Base-by-base conservation (phyloP, 2,329 filamentous ascomycete genomes). In the Macrophomina tecta region DNA sequence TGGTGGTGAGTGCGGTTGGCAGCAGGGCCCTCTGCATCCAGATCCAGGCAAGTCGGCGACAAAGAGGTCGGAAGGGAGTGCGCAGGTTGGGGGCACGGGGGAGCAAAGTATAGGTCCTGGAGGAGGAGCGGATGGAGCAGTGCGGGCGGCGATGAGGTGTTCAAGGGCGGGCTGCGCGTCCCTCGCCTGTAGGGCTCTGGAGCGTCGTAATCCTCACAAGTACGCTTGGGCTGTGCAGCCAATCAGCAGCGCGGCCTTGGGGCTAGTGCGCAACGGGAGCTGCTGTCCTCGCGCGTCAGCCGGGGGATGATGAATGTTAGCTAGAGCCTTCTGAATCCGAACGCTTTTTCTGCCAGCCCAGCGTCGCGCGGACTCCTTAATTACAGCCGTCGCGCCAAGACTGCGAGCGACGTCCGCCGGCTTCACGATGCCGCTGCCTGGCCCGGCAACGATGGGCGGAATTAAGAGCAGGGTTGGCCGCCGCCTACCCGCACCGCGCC, bases 131-230 rank as follows among this genome's bases (percentile, higher is more conserved):
- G 55, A 45, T 23, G 52, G 64, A 58, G 53, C 49, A 53, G 62
- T 28, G 52, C 52, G 52, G 64, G 48, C 65, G 46, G 56, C 48
- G 56, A 55, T 66, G 65, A 66, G 65, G 48, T 66, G 64, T 66
- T 55, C 64, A 66, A 66, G 64, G 64, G 64, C 28, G 46, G 60
- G n/a, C n/a, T 63, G 42, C 60, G 60, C 60, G 45, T 48, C 40
- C 55, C 34, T 40, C 53, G 53, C 16, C 46, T 11, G 62, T 55
- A 65, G 62, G 46, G 36, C 49, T 28, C 12, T 30, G 61, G 14
- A 14, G 42, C 8, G 42, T n/a, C 23, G 28, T 28, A 42, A 23
- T n/a, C 52, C 32, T 40, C 34, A 9, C 16, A n/a, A 23, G 8
- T 4, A 30, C 18, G 23, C 56, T 34, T 61, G 42, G 1, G 28